These are phyloP conservation scores for Aurantiochytrium sp. DNA, from an alignment of 108 stramenopile species.

Conservation along the genomic window DNA sequence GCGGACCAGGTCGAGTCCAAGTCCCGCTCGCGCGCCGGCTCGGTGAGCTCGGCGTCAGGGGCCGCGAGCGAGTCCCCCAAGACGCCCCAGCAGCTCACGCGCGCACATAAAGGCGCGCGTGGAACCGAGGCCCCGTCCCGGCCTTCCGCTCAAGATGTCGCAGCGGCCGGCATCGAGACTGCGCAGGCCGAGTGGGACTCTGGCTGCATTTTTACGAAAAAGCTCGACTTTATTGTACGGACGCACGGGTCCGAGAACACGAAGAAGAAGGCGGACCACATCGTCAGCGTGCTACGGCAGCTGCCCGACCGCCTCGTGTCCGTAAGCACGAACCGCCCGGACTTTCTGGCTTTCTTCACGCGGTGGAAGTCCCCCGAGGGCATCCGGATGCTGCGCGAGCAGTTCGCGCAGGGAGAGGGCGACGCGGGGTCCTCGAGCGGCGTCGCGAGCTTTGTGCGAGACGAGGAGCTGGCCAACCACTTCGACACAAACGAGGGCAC, in stretches of 20 bases:
- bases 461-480: neutral
- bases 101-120: too few species aligned
- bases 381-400: neutral
- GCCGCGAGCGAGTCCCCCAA: too few species aligned
- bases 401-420: neutral
- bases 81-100: too few species aligned
- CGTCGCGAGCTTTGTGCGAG: neutral
- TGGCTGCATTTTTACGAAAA: neutral
- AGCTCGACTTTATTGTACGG: neutral
- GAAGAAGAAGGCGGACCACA: neutral
- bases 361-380: neutral
- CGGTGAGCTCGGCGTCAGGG: too few species aligned
- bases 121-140: too few species aligned
- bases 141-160: too few species aligned
- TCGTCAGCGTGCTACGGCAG: neutral
- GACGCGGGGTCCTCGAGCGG: neutral
- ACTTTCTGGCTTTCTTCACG: neutral
- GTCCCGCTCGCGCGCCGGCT: neutral
- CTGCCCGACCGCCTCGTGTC: neutral
- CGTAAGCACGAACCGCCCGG: neutral
- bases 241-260: neutral
- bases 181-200: neutral
- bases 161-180: neutral
- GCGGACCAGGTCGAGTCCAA: neutral
- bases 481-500: neutral